Evolutionary conservation across 2,329 filamentous ascomycete species (phyloP).

Genomic region (Fusarium sp.): DNA sequence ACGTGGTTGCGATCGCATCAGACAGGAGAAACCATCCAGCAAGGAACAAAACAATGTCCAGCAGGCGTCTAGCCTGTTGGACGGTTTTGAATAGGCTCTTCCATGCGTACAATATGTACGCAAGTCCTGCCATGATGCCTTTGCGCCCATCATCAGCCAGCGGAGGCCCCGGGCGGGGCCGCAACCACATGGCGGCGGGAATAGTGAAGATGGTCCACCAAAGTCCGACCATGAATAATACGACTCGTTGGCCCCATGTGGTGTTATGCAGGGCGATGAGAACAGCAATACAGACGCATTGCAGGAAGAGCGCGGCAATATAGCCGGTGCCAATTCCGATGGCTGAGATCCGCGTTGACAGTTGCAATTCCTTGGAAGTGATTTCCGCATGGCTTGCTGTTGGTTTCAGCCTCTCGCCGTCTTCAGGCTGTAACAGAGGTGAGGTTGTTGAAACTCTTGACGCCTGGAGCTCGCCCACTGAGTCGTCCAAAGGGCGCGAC

Average conservation of each 20-base stretch:
- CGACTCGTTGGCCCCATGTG: constrained; percentile 86
- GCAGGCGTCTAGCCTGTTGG: constrained; percentile 75
- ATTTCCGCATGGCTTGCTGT: constrained; percentile 59
- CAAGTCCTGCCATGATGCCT: constrained; percentile 62
- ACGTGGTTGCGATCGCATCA: constrained; percentile 93
- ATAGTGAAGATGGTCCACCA: constrained; percentile 97
- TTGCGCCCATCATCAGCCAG: constrained; percentile 60
- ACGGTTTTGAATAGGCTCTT: constrained; percentile 84
- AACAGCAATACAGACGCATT: constrained; percentile 82
- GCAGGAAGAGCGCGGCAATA: constrained; percentile 83
- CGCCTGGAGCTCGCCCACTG: constrained; percentile 45
- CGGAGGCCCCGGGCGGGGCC: constrained; percentile 88
- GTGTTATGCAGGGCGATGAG: constrained; percentile 79
- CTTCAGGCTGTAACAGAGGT: constrained; percentile 58
- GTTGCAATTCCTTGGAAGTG: constrained; percentile 74
- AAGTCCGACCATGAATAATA: constrained; percentile 84
- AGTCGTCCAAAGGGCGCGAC: constrained; percentile 50
- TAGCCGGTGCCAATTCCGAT: constrained; percentile 96
- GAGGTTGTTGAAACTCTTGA: constrained; percentile 56
- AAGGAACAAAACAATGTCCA: constrained; percentile 82
- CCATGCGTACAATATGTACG: constrained; percentile 88
- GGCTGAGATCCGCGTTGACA: constrained; percentile 92
- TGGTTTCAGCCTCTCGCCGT: constrained; percentile 50
- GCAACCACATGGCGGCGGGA: constrained; percentile 86
- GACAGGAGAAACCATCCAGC: constrained; percentile 94